These are phyloP conservation scores for Didymella pomorum DNA, from an alignment of 2,329 filamentous ascomycete genomes.

Conservation along the genomic window DNA sequence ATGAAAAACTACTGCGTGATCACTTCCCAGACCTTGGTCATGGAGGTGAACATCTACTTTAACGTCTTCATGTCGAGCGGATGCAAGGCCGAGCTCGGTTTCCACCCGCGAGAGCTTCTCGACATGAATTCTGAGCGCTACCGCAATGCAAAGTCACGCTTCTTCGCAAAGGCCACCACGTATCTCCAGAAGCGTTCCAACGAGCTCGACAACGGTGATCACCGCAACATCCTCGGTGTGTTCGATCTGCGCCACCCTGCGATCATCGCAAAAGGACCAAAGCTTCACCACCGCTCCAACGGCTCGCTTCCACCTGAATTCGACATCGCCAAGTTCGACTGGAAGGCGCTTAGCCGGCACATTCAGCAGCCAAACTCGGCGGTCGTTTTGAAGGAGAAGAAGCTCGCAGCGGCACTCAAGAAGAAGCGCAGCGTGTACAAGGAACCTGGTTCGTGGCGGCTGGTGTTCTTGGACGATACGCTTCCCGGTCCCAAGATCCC, in stretches of 20 bases:
- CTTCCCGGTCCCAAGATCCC: conserved; percentile 13
- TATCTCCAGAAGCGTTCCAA: conserved; percentile 13
- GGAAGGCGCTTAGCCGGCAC: conserved; percentile 16
- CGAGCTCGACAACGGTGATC: conserved; percentile 13
- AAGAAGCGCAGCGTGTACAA: conserved; percentile 20
- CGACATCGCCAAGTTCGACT: conserved; percentile 19
- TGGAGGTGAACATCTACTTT: conserved; percentile 17
- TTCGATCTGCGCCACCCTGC: conserved; percentile 22
- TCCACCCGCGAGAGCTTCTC: conserved; percentile 11
- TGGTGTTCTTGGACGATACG: conserved; percentile 20
- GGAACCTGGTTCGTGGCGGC: conserved; percentile 19
- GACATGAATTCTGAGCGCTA: background rate
- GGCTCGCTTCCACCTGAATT: conserved; percentile 9
- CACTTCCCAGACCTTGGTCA: conserved; percentile 21
- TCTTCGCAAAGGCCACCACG: background rate
- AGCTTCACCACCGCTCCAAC: background rate
- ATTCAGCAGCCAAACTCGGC: conserved; percentile 13
- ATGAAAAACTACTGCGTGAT: conserved; percentile 16
- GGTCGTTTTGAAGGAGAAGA: conserved; percentile 18
- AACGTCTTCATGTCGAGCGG: conserved; percentile 13
- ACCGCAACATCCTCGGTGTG: background rate
- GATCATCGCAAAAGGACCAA: conserved; percentile 5
- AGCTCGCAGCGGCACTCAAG: conserved; percentile 12
- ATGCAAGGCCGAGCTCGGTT: conserved; percentile 13
- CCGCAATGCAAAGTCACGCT: background rate